These are phyloP conservation scores for Tubosaeta sp. DNA, from an alignment of 768 basidiomycete species.

Conservation along the genomic window DNA sequence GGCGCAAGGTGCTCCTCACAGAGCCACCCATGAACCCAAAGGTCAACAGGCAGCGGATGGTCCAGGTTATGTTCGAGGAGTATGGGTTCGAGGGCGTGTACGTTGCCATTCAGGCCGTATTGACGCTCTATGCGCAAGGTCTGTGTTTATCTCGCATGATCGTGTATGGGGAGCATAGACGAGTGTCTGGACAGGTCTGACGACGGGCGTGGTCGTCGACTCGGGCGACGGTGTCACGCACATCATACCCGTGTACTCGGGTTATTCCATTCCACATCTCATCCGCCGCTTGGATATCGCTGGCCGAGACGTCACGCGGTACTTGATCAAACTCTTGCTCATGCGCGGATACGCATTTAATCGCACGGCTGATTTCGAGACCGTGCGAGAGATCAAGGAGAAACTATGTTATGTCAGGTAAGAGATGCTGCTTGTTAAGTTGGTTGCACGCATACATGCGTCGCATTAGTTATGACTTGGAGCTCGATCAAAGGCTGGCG, in stretches of 20 bases:
- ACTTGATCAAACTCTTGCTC: conserved; percentile 97
- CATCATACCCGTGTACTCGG: conserved; percentile 98
- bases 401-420: conserved; percentile 97
- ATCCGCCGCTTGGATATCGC: conserved; percentile 95
- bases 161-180: not conserved
- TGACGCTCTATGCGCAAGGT: conserved; percentile 99
- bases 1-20: conserved; percentile 87
- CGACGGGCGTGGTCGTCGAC: conserved; percentile 98
- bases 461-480: conserved; percentile 81
- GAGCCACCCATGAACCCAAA: conserved; percentile 99
- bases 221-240: conserved; percentile 99
- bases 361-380: conserved; percentile 98
- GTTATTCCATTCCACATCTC: conserved; percentile 91
- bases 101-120: conserved; percentile 96
- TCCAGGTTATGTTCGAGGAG: conserved; percentile 98
- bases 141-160: conserved; percentile 28
- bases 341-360: conserved; percentile 99
- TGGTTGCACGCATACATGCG: not conserved
- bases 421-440: conserved; percentile 12
- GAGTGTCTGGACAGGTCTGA: conserved; percentile 62
- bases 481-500: conserved; percentile 84
- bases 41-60: conserved; percentile 88
- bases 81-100: conserved; percentile 96
- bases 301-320: conserved; percentile 96
- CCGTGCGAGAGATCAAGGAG: conserved; percentile 98